phyloP scores from a whole-genome alignment of 2,329 filamentous ascomycete species.

The Magnaporthiopsis incrustans region DNA sequence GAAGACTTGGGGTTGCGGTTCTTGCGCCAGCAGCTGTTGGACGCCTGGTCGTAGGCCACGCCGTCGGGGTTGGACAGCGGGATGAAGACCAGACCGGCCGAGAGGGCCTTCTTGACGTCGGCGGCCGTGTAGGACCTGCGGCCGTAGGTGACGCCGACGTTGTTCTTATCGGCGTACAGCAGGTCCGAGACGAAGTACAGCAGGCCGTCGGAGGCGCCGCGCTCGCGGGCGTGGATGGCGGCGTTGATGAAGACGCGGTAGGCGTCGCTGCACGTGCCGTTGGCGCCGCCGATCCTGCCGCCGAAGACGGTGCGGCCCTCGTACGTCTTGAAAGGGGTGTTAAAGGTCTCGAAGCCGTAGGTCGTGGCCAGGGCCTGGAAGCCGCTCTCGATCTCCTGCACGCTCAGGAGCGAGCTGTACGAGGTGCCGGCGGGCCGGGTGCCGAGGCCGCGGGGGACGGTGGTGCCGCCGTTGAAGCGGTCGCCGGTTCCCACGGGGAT shows the following conservation, averaged over 20 bases:
- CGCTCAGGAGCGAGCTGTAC: slow-evolving; percentile 35
- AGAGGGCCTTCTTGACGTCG: slow-evolving; percentile 42
- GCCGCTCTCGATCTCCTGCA: slow-evolving; percentile 34
- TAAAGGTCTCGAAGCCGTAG: slow-evolving; percentile 32
- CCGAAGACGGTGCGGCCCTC: slow-evolving; percentile 31
- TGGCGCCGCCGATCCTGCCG: slow-evolving; percentile 17
- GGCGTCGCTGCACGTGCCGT: slow-evolving; percentile 17
- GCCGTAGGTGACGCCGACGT: slow-evolving; percentile 43
- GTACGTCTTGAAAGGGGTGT: slow-evolving; percentile 34
- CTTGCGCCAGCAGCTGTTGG: slow-evolving; percentile 45
- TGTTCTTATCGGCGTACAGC: slow-evolving; percentile 41
- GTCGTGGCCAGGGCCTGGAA: slow-evolving; percentile 31
- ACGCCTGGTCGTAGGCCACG: slow-evolving; percentile 42
- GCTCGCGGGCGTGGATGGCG: slow-evolving; percentile 49
- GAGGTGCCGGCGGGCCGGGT: slow-evolving; percentile 25
- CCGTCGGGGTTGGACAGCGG: slow-evolving; percentile 47
- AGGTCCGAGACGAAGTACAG: slow-evolving; percentile 51
- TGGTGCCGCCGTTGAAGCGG: slow-evolving; percentile 30
- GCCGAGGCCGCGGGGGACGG: slow-evolving; percentile 29
- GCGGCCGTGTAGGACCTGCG: slow-evolving; percentile 40
- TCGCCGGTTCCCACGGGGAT: slow-evolving; percentile 34
- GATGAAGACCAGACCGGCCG: slow-evolving; percentile 44
- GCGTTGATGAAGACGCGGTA: slow-evolving; percentile 43
- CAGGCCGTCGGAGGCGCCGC: slow-evolving; percentile 46
- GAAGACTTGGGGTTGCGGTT: slow-evolving; percentile 40